A percentile compares a stretch with the other conserved stretches of the same genome.
Evolutionary conservation across 176 grass and related monocot genomes (phyloP).

Genomic region (Oryza meridionalis): DNA sequence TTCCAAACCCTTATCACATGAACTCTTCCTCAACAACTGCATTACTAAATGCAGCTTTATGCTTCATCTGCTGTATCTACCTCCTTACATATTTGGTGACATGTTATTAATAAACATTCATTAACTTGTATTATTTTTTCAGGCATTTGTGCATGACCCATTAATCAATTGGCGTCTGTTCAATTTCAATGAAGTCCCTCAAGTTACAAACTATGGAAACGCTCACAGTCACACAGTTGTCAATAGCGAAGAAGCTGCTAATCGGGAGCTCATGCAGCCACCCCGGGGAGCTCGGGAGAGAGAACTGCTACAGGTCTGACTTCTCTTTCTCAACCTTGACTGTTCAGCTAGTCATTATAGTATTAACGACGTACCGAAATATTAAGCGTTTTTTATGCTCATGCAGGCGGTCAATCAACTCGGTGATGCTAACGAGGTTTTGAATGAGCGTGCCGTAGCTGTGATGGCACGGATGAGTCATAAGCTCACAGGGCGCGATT

Average conservation of each 20-base stretch:
- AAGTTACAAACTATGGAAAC: conserved; percentile 84
- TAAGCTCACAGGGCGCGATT: conserved; percentile 93
- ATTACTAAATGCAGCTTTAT: conserved; percentile 13
- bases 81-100: conserved; percentile 10
- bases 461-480: conserved; percentile 99
- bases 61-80: conserved; percentile 26
- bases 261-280: conserved; percentile 74
- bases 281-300: conserved; percentile 79
- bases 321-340: conserved; percentile 20
- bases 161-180: conserved; percentile 97
- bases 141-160: conserved; percentile 99
- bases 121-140: conserved; percentile 37
- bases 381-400: conserved; percentile 17
- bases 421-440: conserved; percentile 93
- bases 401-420: conserved; percentile 92
- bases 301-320: conserved; percentile 82
- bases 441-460: conserved; percentile 92
- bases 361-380: not conserved
- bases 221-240: conserved; percentile 69
- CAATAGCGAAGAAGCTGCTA: conserved; percentile 74
- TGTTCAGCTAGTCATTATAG: conserved; percentile 2
- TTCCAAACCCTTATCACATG: not conserved
- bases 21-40: not conserved
- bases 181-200: conserved; percentile 99
- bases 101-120: conserved; percentile 4